Evolutionary conservation across 805 yeast genomes (phyloP).

Genomic region (Maudiozyma serrabonitensis): DNA sequence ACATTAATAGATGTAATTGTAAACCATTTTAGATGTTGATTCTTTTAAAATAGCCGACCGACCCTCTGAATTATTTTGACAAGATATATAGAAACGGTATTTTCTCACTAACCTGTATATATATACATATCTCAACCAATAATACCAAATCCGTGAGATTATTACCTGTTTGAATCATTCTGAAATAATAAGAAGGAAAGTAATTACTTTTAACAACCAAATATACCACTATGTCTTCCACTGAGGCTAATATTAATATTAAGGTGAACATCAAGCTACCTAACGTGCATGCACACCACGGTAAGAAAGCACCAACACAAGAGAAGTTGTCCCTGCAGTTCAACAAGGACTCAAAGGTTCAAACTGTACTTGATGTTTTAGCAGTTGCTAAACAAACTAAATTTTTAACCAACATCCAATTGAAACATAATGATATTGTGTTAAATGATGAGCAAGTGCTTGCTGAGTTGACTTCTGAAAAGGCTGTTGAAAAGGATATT

Average conservation of each 20-base stretch:
- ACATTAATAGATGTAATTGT: no score
- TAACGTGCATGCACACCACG: constrained; percentile 1
- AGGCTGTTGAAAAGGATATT: constrained; percentile 5
- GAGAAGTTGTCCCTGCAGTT: constrained; percentile 19
- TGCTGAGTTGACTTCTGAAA: constrained; percentile 10
- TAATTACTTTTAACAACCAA: not conserved
- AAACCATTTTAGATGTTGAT: no score
- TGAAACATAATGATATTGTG: constrained; percentile 12
- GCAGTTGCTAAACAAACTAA: constrained; percentile 21
- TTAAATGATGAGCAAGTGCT: constrained; percentile 12
- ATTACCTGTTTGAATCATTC: not conserved
- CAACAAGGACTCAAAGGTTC: constrained; percentile 19
- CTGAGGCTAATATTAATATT: constrained; percentile 6
- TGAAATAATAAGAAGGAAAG: not conserved
- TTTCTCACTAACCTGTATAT: not conserved
- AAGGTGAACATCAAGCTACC: constrained; percentile 18
- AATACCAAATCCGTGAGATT: not conserved
- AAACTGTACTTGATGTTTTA: constrained; percentile 20
- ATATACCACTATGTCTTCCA: not conserved
- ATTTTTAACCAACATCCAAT: constrained; percentile 22
- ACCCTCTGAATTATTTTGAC: no score
- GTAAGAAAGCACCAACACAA: constrained; percentile 6
- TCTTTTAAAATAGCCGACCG: no score
- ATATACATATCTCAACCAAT: not conserved
- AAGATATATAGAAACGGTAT: no score